Base-by-base conservation (phyloP, 495 filamentous ascomycete genomes). In the Aspergillus egyptiacus region DNA sequence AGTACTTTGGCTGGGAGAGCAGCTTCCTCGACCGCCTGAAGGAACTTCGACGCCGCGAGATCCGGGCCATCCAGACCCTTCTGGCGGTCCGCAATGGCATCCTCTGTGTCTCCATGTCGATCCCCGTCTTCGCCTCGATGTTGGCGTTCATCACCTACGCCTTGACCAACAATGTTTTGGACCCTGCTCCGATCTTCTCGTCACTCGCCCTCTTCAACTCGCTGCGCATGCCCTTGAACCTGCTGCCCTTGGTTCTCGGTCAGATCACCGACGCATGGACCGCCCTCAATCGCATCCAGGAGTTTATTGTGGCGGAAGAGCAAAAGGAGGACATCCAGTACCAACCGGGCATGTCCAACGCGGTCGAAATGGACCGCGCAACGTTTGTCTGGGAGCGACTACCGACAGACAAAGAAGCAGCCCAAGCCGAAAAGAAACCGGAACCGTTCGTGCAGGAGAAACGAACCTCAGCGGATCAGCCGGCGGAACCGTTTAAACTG, bases 101-200 rank as follows among this genome's bases (percentile, higher is more conserved):
- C 63, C 84, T 87, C 56, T 86, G 88, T 30, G 75, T 91, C 30
- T 80, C 78, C 2, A 76, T 86, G 69, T 84, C 86, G 7, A 72
- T 96, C 50, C 90, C 93, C 6, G 84, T 89, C 31, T 95, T 95
- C 57, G 90, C 91, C 3, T 91, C 91, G 6, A 96, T 97, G 89
- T 67, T 96, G 24, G 77, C 90, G 2, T 98, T 98, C 68, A 90
- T 98, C 64, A 94, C 89, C 5, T 96, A 87, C 61, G 85, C 87
- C 1, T 73, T 95, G 22, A 82, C 89, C 2, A 70, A 82, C 28
- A 84, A 91, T 55, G 61, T 58, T 10, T 75, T 95, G 9, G 67
- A 80, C 13, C 83, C 91, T 0, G 89, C 90, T 0, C 73, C 81
- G 14, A 76, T 96, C 38, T 98, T 98, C 69, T 95, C 91, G 0